Evolutionary conservation across 345 rosid genomes (phyloP).

Genomic region (Noccaea bulbosa): DNA sequence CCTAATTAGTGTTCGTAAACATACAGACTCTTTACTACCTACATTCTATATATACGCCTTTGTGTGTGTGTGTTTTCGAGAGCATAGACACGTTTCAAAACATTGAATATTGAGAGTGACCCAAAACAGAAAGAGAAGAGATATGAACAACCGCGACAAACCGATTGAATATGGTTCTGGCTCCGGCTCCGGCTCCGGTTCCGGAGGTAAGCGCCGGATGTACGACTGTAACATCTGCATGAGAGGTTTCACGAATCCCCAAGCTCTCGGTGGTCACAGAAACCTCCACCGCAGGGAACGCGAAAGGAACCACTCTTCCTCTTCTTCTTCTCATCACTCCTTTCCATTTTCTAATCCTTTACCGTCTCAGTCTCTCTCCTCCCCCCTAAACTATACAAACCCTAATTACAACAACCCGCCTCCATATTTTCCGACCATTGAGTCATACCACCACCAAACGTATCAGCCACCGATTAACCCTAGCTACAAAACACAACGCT

Average conservation of each 20-base stretch:
- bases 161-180: background rate
- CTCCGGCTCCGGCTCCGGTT: conserved; percentile 20
- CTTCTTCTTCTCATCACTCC: conserved; percentile 8
- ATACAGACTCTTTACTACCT: conserved; percentile 4
- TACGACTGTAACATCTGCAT: conserved; percentile 79
- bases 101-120: conserved; percentile 25
- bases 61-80: conserved; percentile 4
- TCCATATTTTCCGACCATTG: conserved; percentile 29
- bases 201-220: conserved; percentile 44
- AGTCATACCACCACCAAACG: conserved; percentile 30
- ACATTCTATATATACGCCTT: conserved; percentile 19
- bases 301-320: conserved; percentile 9
- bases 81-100: conserved; percentile 23
- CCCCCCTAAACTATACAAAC: conserved; percentile 12
- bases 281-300: conserved; percentile 74
- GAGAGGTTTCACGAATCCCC: conserved; percentile 88
- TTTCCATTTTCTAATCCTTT: conserved; percentile 21
- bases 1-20: background rate
- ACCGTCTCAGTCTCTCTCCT: conserved; percentile 13
- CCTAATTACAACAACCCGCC: conserved; percentile 22
- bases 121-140: conserved; percentile 14
- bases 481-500: conserved; percentile 25
- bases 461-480: conserved; percentile 29
- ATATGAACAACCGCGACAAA: conserved; percentile 33
- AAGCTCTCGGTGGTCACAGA: conserved; percentile 94